Evolutionary conservation across 805 yeast species (phyloP), one percentile per base, ranked within the genome.

Genomic region (Saturnispora silvae): DNA sequence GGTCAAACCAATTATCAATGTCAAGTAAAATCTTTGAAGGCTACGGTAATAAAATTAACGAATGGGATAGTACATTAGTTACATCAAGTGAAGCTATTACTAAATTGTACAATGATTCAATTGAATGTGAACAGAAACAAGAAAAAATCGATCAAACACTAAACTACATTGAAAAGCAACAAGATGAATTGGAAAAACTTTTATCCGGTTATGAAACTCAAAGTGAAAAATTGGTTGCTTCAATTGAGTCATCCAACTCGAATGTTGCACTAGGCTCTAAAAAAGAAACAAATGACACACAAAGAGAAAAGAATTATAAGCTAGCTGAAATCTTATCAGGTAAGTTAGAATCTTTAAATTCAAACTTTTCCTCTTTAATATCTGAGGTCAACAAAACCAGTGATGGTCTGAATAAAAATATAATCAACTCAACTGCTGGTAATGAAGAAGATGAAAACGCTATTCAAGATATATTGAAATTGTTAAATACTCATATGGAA

Each of bases 401-500:
- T 50, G 83, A 79, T 42, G 76, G 81, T 3, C 79, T 83, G 54
- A 83, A 81, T 56, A 75, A 77, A 53, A 74, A 75, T 31, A 74
- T 53, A 43, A 56, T 54, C 53, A 46, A 47, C 13, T 47, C 51
- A 1, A 44, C 53, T 18, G 42, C 52, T 16, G 45, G 46, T 17
- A 45, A 43, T 29, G 39, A 45, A 3, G 53, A 49, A 16, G 56
- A 53, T 34, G 54, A 52, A 28, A 45, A 47, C 16, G 66, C 77
- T 4, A 57, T 77, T 31, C 76, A 74, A 46, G 86, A 79, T 53
- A 72, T 89, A 44, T 79, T 92, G 22, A 79, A 76, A 55, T 66
- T 92, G 45, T 69, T 92, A 53, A 87, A 89, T 54, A 75, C 84
- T 32, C 97, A 92, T 57, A 64, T 92, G 57, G 92, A 87, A 44